Evolutionary conservation across 495 filamentous ascomycete genomes (phyloP).

Genomic region (Oleoguttula mirabilis): DNA sequence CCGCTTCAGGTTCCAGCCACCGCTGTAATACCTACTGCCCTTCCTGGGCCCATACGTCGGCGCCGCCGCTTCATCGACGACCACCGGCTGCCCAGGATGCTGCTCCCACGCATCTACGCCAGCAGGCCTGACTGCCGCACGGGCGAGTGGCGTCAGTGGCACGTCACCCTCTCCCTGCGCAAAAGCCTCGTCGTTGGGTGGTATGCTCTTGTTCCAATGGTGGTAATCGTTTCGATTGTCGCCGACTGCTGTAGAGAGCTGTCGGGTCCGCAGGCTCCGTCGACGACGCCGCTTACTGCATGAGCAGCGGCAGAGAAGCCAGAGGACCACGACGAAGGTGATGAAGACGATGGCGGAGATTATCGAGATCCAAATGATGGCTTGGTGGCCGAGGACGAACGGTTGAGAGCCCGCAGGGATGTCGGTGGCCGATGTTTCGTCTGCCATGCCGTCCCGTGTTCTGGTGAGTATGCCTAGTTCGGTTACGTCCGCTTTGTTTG

Average conservation of each 20-base stretch:
- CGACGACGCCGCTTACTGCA: background rate
- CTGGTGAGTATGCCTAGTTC: too few species aligned
- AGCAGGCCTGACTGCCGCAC: too few species aligned
- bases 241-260: background rate
- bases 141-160: too few species aligned
- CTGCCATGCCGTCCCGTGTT: too few species aligned
- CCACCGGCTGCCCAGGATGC: background rate
- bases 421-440: too few species aligned
- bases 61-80: background rate
- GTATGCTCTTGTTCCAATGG: background rate
- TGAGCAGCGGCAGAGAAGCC: background rate
- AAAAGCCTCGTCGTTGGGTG: too few species aligned
- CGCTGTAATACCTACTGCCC: too few species aligned
- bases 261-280: background rate
- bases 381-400: background rate
- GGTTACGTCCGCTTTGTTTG: too few species aligned
- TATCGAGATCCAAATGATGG: background rate
- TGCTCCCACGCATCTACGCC: background rate
- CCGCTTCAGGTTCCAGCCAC: too few species aligned
- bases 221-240: background rate
- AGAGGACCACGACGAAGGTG: background rate
- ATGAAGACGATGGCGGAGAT: constrained; percentile 1
- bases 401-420: too few species aligned
- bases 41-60: too few species aligned
- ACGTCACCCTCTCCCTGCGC: too few species aligned